A percentile compares a stretch with the other conserved stretches of the same genome.
Conservation (phyloP, 768 basidiomycete species). For the Tulasnella calospora region DNA sequence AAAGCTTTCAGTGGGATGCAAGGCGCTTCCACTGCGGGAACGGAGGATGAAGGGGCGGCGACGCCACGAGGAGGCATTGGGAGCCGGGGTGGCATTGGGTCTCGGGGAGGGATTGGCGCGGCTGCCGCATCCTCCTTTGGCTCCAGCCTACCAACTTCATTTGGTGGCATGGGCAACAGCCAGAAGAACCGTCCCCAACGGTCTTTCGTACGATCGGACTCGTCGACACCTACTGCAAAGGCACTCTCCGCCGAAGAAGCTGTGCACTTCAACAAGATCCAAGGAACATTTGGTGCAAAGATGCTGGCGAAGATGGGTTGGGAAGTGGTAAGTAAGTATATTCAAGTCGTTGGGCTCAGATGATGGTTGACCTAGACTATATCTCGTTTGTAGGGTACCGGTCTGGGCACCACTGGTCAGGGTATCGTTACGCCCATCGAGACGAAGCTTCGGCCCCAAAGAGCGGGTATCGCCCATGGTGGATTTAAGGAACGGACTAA, state of each 20-base stretch:
- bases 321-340: constrained; percentile 51
- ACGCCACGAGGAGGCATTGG: not conserved
- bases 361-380: not conserved
- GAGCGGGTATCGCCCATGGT: constrained; percentile 76
- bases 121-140: not conserved
- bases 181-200: constrained; percentile 39
- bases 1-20: constrained; percentile 42
- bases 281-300: constrained; percentile 74
- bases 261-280: constrained; percentile 77
- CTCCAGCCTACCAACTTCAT: constrained; percentile 35
- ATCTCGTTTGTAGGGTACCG: constrained; percentile 42
- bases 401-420: constrained; percentile 67
- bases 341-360: not conserved
- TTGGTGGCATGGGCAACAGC: constrained; percentile 35
- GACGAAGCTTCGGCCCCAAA: constrained; percentile 71
- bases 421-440: constrained; percentile 89
- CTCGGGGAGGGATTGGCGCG: constrained; percentile 24
- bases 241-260: constrained; percentile 61
- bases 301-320: constrained; percentile 96
- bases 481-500: constrained; percentile 87
- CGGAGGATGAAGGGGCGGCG: constrained; percentile 21
- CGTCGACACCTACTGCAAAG: constrained; percentile 27
- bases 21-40: not conserved
- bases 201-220: constrained; percentile 44
- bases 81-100: constrained; percentile 30